Evolutionary conservation across 192 early-diverging fungal genomes (phyloP), one percentile per base, ranked within the genome.

Genomic region (Coemansia sp.): DNA sequence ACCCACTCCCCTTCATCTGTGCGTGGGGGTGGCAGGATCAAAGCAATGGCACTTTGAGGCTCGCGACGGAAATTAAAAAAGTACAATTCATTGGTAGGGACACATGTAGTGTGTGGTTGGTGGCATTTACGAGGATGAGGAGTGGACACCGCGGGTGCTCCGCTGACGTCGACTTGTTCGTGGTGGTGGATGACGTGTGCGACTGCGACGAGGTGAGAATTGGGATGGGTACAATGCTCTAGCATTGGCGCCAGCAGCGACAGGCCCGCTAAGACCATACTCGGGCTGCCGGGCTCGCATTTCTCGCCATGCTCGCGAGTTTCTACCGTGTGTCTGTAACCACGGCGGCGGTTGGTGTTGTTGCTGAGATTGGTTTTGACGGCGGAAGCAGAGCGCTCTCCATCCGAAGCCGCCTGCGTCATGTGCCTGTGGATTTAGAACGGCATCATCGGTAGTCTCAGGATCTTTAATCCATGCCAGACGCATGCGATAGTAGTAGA

Each of bases 251-350:
- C 38, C 38, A 14, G 12, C 38, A 44, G 38, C 38, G 16, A n/a
- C 18, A 16, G 64, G 54, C 48, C 60, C 57, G 18, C 56, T 58
- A 9, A 56, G 19, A 56, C 58, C 58, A 21, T 54, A 58, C 26
- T 54, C 54, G 44, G 58, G 69, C 49, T 68, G 61, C 14, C 41
- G 57, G 19, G 69, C 65, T 21, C 61, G 65, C 71, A 70, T 69
- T 41, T 73, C 67, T 5, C 76, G 70, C 76, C 76, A 79, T 18
- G 71, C 76, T 2, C 76, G 49, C 12, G 76, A 68, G 60, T 70
- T 71, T 14, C 60, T 67, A 57, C 65, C 62, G n/a, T 53, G 64
- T 4, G 51, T 34, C 14, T 51, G 58, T 19, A 80, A 28, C 77
- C 77, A 80, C 10, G 77, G 71, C 28, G 57, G 63, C 61, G 56